Conservation (phyloP, 345 rosid species). For the Linum tenue region DNA sequence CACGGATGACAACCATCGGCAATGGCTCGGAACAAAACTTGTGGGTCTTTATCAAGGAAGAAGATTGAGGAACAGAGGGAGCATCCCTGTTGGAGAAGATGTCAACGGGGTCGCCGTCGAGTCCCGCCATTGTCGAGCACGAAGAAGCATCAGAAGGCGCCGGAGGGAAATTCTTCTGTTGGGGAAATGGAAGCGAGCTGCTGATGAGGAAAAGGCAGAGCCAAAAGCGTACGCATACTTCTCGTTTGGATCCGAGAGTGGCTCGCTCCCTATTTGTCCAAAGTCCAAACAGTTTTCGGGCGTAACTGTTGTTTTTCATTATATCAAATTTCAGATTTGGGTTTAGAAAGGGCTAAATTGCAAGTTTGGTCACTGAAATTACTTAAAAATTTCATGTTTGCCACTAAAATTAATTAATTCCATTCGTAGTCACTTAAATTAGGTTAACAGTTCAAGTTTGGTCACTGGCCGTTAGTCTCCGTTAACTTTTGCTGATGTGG, state of each 20-base stretch:
- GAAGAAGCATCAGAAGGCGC: neutral
- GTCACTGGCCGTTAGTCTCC: no score
- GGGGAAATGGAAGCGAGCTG: neutral
- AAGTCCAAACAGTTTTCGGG: no score
- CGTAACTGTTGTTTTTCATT: no score
- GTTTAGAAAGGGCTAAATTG: no score
- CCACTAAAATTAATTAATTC: no score
- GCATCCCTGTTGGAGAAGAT: neutral
- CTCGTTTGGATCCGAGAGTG: neutral
- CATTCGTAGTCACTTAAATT: no score
- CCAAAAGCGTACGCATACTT: neutral
- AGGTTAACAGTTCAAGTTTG: no score
- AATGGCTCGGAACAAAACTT: conserved; percentile 3
- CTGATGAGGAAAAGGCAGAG: neutral
- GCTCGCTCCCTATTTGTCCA: no score
- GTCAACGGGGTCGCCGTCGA: neutral
- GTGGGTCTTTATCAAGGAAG: neutral
- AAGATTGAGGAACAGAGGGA: neutral
- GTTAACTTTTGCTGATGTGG: no score
- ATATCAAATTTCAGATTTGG: no score
- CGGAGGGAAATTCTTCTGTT: neutral
- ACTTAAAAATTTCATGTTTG: no score
- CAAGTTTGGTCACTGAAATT: no score
- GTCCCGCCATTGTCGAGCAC: neutral
- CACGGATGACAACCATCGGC: conserved; percentile 38